phyloP scores from a whole-genome alignment of 768 basidiomycete species.

The Lentinula sp. region DNA sequence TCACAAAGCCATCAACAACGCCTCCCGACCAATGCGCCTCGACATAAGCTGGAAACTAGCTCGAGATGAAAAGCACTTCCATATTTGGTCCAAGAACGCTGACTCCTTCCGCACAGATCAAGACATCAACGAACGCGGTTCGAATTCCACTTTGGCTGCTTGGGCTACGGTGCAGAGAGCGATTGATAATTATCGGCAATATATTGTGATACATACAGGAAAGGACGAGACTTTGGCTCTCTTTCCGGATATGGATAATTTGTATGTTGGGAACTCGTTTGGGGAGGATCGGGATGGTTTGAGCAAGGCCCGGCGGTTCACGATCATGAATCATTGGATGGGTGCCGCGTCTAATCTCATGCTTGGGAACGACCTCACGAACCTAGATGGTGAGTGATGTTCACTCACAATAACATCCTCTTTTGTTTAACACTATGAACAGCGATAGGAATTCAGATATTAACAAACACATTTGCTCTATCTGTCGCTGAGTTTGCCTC shows the following conservation, averaged over 20 bases:
- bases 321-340: slow-evolving; percentile 7
- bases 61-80: slow-evolving; percentile 1
- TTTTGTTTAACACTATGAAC: not conserved
- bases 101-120: slow-evolving; percentile 10
- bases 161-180: slow-evolving; percentile 9
- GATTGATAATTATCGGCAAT: slow-evolving; percentile 9
- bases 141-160: not conserved
- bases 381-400: not conserved
- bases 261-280: slow-evolving; percentile 6
- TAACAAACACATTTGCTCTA: slow-evolving; percentile 1
- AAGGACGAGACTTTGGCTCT: slow-evolving; percentile 2
- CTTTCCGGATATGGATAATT: slow-evolving; percentile 9
- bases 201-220: slow-evolving; percentile 3
- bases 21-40: slow-evolving; percentile 9
- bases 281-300: not conserved
- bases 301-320: not conserved
- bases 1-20: slow-evolving; percentile 6
- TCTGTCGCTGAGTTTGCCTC: slow-evolving; percentile 3
- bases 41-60: slow-evolving; percentile 11
- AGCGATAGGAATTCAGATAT: not conserved
- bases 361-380: slow-evolving; percentile 6
- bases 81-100: slow-evolving; percentile 5
- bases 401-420: not conserved
- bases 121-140: slow-evolving; percentile 9
- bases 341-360: slow-evolving; percentile 7